Evolutionary conservation across 345 rosid genomes (phyloP).

Genomic region (Salix brachista): DNA sequence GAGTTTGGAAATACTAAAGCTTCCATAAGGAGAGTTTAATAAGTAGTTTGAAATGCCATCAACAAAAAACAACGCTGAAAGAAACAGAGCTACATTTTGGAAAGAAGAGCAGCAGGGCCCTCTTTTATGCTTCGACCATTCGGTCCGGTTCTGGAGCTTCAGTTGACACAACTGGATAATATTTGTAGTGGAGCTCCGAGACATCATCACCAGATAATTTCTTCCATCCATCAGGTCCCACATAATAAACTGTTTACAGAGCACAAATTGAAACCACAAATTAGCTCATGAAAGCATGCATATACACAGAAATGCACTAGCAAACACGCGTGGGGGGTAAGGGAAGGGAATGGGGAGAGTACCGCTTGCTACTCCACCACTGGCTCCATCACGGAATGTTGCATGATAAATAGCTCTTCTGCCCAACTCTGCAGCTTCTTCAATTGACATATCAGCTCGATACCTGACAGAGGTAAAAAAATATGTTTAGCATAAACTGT

Average conservation of each 20-base stretch:
- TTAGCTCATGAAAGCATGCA: background rate
- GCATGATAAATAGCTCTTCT: slow-evolving; percentile 97
- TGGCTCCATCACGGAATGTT: slow-evolving; percentile 97
- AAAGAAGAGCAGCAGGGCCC: background rate
- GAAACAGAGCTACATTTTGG: slow-evolving; percentile 5
- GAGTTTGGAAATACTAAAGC: background rate
- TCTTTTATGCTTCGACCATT: slow-evolving; percentile 61
- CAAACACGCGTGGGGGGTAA: slow-evolving; percentile 8
- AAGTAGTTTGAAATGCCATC: slow-evolving; percentile 3
- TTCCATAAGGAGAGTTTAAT: background rate
- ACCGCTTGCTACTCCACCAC: slow-evolving; percentile 99
- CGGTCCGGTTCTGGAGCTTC: slow-evolving; percentile 60
- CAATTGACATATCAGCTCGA: slow-evolving; percentile 72
- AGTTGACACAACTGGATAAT: slow-evolving; percentile 61
- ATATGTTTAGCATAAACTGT: background rate
- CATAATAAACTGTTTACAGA: slow-evolving; percentile 67
- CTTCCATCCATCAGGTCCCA: slow-evolving; percentile 93
- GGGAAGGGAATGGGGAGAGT: slow-evolving; percentile 24
- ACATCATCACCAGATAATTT: slow-evolving; percentile 97
- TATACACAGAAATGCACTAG: background rate
- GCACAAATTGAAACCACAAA: background rate
- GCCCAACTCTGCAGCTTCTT: slow-evolving; percentile 93
- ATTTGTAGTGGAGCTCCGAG: slow-evolving; percentile 84
- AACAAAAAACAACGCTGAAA: background rate
- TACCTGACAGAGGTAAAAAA: slow-evolving; percentile 40